Conservation (phyloP, 257 asterid species). For the Lithospermum erythrorhizon region DNA sequence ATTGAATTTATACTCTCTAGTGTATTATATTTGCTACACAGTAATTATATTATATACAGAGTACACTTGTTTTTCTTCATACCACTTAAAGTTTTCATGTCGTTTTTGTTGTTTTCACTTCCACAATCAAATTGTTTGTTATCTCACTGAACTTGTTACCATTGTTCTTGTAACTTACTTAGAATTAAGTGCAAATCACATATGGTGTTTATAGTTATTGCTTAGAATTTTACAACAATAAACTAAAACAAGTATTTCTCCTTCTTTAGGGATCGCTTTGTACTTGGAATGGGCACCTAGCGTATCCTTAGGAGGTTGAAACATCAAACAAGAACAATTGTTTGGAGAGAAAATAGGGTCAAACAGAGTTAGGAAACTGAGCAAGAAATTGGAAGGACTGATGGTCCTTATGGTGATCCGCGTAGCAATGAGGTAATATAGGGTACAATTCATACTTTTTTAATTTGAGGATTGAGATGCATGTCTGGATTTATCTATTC, state of each 20-base stretch:
- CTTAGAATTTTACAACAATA: background rate
- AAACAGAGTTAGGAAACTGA: conserved; percentile 44
- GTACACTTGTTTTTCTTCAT: background rate
- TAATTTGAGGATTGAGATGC: background rate
- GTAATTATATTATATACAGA: no score
- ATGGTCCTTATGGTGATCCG: conserved; percentile 53
- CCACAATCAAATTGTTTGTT: background rate
- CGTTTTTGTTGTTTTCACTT: background rate
- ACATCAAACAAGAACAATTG: conserved; percentile 18
- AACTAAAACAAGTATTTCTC: background rate
- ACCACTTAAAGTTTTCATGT: background rate
- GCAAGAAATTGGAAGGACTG: conserved; percentile 48
- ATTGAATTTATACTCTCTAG: no score
- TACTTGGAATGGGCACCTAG: conserved; percentile 98
- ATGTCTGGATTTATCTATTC: background rate
- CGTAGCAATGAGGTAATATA: conserved; percentile 75
- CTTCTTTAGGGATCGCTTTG: conserved; percentile 63
- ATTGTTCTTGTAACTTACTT: background rate
- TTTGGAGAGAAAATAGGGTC: conserved; percentile 39
- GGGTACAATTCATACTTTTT: background rate
- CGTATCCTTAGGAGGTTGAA: conserved; percentile 38
- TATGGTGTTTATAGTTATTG: background rate
- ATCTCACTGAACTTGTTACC: background rate
- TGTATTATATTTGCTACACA: background rate
- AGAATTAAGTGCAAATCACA: background rate